phyloP scores from a whole-genome alignment of 2,329 filamentous ascomycete genomes.

The Periconia sp. region DNA sequence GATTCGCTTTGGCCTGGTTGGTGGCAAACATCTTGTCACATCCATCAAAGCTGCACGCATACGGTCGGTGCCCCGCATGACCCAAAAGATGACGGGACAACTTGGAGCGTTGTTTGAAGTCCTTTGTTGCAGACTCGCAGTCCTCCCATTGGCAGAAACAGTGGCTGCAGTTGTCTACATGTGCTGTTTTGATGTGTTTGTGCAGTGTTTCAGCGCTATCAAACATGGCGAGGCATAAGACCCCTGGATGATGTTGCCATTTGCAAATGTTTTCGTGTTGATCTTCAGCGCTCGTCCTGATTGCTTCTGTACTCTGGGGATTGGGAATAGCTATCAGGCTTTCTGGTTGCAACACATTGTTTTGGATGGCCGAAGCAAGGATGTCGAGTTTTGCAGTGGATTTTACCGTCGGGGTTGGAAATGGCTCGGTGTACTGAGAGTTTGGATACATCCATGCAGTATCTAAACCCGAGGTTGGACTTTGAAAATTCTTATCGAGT shows the following conservation, averaged over 20 bases:
- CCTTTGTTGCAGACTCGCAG: slow-evolving; percentile 36
- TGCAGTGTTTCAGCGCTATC: slow-evolving; percentile 32
- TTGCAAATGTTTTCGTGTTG: slow-evolving; percentile 27
- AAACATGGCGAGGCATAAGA: slow-evolving; percentile 33
- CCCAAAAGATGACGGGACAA: slow-evolving; percentile 40
- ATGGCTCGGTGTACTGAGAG: slow-evolving; percentile 21
- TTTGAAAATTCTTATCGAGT: slow-evolving; percentile 15
- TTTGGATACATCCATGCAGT: slow-evolving; percentile 33
- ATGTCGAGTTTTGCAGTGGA: slow-evolving; percentile 28
- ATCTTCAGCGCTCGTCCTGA: slow-evolving; percentile 4
- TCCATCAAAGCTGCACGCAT: slow-evolving; percentile 36
- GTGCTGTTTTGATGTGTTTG: slow-evolving; percentile 37
- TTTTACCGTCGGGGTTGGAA: slow-evolving; percentile 12
- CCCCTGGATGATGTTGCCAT: slow-evolving; percentile 33
- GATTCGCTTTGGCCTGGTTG: slow-evolving; percentile 45
- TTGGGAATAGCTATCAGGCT: slow-evolving; percentile 8
- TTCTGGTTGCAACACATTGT: slow-evolving; percentile 24
- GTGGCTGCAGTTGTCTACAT: slow-evolving; percentile 37
- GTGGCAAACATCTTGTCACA: slow-evolving; percentile 44
- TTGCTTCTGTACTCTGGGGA: slow-evolving; percentile 1
- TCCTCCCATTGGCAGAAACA: slow-evolving; percentile 42
- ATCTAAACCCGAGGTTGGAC: slow-evolving; percentile 22
- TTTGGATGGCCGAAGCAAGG: slow-evolving; percentile 30
- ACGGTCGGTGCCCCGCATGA: slow-evolving; percentile 41
- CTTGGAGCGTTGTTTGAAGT: slow-evolving; percentile 45